Base-by-base conservation (phyloP, 345 rosid genomes). In the Gossypium anomalum region DNA sequence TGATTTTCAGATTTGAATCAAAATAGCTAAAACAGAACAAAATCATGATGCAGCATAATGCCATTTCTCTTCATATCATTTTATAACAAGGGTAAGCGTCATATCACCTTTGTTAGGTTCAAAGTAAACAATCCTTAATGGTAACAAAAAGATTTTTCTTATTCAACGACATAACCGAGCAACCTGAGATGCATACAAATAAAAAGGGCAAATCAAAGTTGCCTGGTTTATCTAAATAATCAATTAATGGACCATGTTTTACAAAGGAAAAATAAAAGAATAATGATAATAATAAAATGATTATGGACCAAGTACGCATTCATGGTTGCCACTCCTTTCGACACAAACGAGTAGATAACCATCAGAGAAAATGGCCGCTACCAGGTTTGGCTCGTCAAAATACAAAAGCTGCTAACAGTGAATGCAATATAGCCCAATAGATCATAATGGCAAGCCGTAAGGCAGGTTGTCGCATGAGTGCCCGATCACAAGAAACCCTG, bases 401-500 rank as follows among this genome's bases (percentile, higher is more conserved):
- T 25, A 91, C 86, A 78, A 86, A 86, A 49, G 85, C 62, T 29
- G 94, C 93, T 59, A 96, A 82, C 70, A 93, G 84, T 4, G 91
- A 82, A 80, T 96, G 99, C 73, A 93, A 55, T 44, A 96, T 65
- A 19, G 98, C 97, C 99, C 97, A 92, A 78, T 93, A 90, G 11
- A 90, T 73, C 72, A 93, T 90, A 65, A 96, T 92, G 45, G 92
- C 82, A 76, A 96, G 95, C 81, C 97, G 89, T 51, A 92, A 89
- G 41, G 87, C 89, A 79, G 98, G 97, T 79, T 86, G 97, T 73
- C 92, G 88, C 99, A 93, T 93, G 44, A 95, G 86, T 22, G 99
- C 84, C 74, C 99, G 83, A 73, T 95, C 98, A 82, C 99, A 96
- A 52, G 97, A 91, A 63, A 96, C 99, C 98, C 98, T 93, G 79